Evolutionary conservation across 768 basidiomycete genomes (phyloP).

Genomic region (Boletus vermiculosoides): DNA sequence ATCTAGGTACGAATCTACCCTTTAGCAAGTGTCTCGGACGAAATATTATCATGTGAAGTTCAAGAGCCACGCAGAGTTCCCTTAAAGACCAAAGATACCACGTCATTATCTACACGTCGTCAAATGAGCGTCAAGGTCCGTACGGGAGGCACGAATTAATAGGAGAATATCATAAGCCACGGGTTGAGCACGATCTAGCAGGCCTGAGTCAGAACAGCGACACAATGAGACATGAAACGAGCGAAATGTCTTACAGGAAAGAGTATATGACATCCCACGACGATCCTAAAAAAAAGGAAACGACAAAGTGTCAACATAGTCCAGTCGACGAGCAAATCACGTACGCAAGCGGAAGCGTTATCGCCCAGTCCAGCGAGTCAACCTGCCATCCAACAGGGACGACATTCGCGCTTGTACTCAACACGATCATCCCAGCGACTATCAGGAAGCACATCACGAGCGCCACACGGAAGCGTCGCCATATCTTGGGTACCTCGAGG

Average conservation of each 20-base stretch:
- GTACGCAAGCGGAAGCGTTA: conserved; percentile 70
- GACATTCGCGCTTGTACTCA: conserved; percentile 40
- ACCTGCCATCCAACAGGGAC: conserved; percentile 73
- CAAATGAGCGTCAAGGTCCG: background rate
- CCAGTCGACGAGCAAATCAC: background rate
- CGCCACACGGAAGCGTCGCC: conserved; percentile 71
- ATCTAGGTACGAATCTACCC: too few species aligned
- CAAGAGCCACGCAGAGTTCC: background rate
- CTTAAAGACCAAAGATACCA: too few species aligned
- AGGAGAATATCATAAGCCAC: conserved; percentile 84
- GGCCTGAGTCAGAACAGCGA: conserved; percentile 30
- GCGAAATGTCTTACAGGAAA: conserved; percentile 58
- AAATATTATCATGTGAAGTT: too few species aligned
- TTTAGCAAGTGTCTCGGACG: too few species aligned
- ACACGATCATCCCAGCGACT: conserved; percentile 54
- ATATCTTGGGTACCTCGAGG: conserved; percentile 82
- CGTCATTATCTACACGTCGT: background rate
- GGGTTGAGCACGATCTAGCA: conserved; percentile 78
- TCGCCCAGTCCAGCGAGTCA: conserved; percentile 58
- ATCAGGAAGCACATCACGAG: conserved; percentile 52
- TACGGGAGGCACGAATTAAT: conserved; percentile 19
- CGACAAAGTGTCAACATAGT: background rate
- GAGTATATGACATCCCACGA: conserved; percentile 64
- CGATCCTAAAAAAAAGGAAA: conserved; percentile 34
- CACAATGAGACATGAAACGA: background rate